These are phyloP conservation scores for Gossypium schwendimanii DNA, from an alignment of 441 rosid genomes.

Conservation along the genomic window DNA sequence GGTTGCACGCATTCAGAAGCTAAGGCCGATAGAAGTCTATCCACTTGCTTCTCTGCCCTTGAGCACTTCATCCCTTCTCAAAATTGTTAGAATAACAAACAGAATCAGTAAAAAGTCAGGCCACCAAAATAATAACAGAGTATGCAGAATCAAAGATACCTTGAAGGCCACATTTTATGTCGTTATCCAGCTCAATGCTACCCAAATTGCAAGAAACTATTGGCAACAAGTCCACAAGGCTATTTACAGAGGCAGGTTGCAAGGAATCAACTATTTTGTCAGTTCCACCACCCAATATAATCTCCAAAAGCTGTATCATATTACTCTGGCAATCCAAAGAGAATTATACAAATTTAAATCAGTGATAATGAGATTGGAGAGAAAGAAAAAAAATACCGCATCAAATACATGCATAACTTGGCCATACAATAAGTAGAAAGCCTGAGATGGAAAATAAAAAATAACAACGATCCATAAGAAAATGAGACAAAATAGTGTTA, in stretches of 20 bases:
- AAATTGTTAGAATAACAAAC: conserved; percentile 4
- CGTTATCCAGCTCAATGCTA: conserved; percentile 41
- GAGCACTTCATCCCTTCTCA: conserved; percentile 60
- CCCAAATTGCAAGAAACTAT: conserved; percentile 36
- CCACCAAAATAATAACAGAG: background rate
- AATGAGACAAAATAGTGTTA: background rate
- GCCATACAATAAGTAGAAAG: background rate
- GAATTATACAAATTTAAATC: conserved; percentile 17
- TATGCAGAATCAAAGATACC: conserved; percentile 37
- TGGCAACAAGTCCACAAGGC: conserved; percentile 54
- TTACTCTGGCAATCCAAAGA: conserved; percentile 44
- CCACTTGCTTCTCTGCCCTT: conserved; percentile 71
- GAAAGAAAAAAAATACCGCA: conserved; percentile 8
- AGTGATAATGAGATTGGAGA: conserved; percentile 12
- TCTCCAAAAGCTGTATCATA: conserved; percentile 64
- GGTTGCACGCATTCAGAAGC: conserved; percentile 70
- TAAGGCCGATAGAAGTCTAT: conserved; percentile 60
- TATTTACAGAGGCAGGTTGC: conserved; percentile 44
- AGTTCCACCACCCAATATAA: conserved; percentile 56
- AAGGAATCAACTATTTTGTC: conserved; percentile 46
- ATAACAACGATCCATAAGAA: background rate
- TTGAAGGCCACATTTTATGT: conserved; percentile 57
- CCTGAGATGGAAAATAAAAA: background rate
- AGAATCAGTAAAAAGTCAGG: background rate
- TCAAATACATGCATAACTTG: background rate